Evolutionary conservation across 1,284 basidiomycete species (phyloP).

Genomic region (Thelephora terrestris): DNA sequence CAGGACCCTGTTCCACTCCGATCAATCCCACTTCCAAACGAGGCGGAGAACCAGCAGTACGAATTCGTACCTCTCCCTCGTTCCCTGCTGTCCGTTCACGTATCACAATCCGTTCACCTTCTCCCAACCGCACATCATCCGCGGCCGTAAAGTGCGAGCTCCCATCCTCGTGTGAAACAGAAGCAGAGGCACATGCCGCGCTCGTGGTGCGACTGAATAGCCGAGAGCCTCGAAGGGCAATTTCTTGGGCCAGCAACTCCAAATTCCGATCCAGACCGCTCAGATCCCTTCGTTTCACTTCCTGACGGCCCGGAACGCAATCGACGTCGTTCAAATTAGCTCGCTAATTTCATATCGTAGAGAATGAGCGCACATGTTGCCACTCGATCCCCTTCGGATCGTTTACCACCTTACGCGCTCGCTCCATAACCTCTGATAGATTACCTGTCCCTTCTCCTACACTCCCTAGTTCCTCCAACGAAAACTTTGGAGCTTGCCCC

Average conservation of each 20-base stretch:
- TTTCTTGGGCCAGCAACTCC: slow-evolving; percentile 49
- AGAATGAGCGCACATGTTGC: slow-evolving; percentile 15
- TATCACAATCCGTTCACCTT: slow-evolving; percentile 28
- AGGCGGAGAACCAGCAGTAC: slow-evolving; percentile 1
- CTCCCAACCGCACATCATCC: slow-evolving; percentile 9
- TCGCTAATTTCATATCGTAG: background rate
- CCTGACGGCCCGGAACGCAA: slow-evolving; percentile 23
- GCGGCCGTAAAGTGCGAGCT: slow-evolving; percentile 2
- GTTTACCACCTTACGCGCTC: slow-evolving; percentile 36
- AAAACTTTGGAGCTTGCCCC: slow-evolving; percentile 50
- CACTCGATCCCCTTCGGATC: slow-evolving; percentile 25
- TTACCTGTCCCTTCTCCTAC: slow-evolving; percentile 25
- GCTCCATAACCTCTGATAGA: slow-evolving; percentile 34
- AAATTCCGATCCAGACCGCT: slow-evolving; percentile 60
- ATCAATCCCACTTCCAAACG: background rate
- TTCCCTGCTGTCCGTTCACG: slow-evolving; percentile 42
- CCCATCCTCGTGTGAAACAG: slow-evolving; percentile 24
- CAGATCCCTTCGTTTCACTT: slow-evolving; percentile 36
- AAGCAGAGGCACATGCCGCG: slow-evolving; percentile 52
- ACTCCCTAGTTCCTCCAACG: slow-evolving; percentile 43
- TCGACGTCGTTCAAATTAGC: slow-evolving; percentile 4
- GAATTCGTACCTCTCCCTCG: slow-evolving; percentile 35
- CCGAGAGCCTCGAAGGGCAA: slow-evolving; percentile 48
- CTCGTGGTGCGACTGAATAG: slow-evolving; percentile 55
- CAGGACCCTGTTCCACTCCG: slow-evolving; percentile 6